Evolutionary conservation across 169 alveolate species (phyloP), one percentile per base, ranked within the genome.

Genomic region (Eimeria praecox): DNA sequence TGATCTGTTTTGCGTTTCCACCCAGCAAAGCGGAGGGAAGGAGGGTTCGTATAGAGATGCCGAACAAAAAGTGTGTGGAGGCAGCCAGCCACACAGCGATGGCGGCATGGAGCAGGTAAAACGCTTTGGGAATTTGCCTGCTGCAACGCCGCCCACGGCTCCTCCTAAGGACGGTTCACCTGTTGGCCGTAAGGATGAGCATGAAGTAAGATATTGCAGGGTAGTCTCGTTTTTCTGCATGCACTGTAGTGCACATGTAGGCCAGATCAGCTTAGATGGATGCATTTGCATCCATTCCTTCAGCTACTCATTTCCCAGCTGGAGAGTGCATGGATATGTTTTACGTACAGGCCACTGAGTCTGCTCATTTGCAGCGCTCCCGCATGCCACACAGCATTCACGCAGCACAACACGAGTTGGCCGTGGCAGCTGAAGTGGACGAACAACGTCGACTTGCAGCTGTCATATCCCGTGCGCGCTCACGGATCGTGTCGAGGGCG

Each of bases 381-480:
- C 90, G 73, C 52, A 82, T 82, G 49, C 90, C 90, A 14, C 90
- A 49, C 30, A 40, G 52, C 73, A 82, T 82, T 9, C 90, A 82
- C 62, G 90, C 18, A 49, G 62, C 90, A 24, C 90, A 49, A 62
- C 69, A 46, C 49, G 90, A 82, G 71, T 54, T 82, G 40, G 9
- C 44, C n/a, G 33, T 82, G 71, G 71, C 71, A 2, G 73, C 49
- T 49, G 90, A 82, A 33, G 42, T 52, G 73, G 75, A 49, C 9
- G 90, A 82, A 54, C 90, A 82, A 35, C 56, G 90, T 24, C 90
- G 90, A 33, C 71, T 52, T 49, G 66, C 90, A 82, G 90, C 71
- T 3, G 62, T 82, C n/a, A 33, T 54, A 30, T 82, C 90, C 52
- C 90, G 90, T 22, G 90, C 75, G 42, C 90, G 90, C 71, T 82